Conservation (phyloP, 2,329 filamentous ascomycete species). For the Pseudocercospora ulei region DNA sequence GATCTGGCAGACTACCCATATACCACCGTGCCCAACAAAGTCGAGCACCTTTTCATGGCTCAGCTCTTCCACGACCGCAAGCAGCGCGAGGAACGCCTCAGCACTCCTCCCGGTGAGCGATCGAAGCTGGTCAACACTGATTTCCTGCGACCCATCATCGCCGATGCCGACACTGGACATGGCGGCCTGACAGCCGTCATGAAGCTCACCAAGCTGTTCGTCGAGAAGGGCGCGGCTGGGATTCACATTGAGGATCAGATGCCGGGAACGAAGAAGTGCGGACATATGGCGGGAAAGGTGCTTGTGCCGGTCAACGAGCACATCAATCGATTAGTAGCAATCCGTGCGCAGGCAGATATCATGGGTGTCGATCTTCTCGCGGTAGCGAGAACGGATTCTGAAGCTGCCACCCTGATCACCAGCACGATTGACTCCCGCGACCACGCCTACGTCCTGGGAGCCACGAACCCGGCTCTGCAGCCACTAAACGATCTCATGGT, state of each 20-base stretch:
- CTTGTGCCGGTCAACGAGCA: slow-evolving; percentile 94
- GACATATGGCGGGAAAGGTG: slow-evolving; percentile 98
- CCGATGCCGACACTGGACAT: slow-evolving; percentile 94
- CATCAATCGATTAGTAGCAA: slow-evolving; percentile 93
- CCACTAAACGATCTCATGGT: slow-evolving; percentile 87
- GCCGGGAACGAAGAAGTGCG: slow-evolving; percentile 97
- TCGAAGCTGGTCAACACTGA: slow-evolving; percentile 68
- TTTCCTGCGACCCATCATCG: slow-evolving; percentile 90
- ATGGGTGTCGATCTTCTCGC: slow-evolving; percentile 88
- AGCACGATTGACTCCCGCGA: slow-evolving; percentile 93
- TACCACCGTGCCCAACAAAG: slow-evolving; percentile 96
- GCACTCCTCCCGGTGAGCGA: slow-evolving; percentile 62
- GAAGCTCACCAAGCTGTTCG: slow-evolving; percentile 97
- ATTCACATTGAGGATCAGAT: slow-evolving; percentile 99
- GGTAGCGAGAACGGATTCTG: slow-evolving; percentile 89
- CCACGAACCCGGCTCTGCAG: slow-evolving; percentile 73
- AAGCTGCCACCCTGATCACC: slow-evolving; percentile 93
- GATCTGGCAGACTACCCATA: slow-evolving; percentile 94
- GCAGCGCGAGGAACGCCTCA: slow-evolving; percentile 88
- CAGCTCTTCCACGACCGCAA: slow-evolving; percentile 99
- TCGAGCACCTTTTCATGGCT: slow-evolving; percentile 92
- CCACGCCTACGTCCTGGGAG: slow-evolving; percentile 83
- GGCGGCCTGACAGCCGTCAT: slow-evolving; percentile 96
- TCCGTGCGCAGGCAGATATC: slow-evolving; percentile 94
- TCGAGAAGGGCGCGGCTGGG: slow-evolving; percentile 91